Base-by-base conservation (phyloP, 2,329 filamentous ascomycete genomes). In the Ceratocystis destructans region DNA sequence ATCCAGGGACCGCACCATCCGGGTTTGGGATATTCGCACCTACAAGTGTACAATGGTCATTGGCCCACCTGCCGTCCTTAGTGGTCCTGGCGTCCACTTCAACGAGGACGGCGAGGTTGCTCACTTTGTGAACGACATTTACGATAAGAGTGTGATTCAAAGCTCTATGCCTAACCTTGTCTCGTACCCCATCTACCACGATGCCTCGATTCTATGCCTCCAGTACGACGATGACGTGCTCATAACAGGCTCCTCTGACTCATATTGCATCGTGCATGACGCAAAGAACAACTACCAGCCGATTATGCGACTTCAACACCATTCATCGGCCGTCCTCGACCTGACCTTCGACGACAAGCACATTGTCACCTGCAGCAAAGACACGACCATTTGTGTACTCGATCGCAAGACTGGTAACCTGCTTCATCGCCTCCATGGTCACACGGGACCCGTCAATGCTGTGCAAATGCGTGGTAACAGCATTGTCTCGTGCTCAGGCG, bases 291-390 rank as follows among this genome's bases (percentile, higher is more conserved):
- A 88, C 46, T 96, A 93, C 75, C 81, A 83, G 67, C 92, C 94
- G 0, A 84, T 96, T 68, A 86, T 84, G 62, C 87, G 90, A 41
- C 85, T 99, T 15, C 78, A 79, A 44, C 85, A 87, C 69, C 94
- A 99, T 77, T 84, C 83, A 5, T 90, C 90, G 3, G 93, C 94
- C 64, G 92, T 99, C 48, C 82, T 99, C 15, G 94, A 99, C 73
- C 86, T 99, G 8, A 93, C 90, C 70, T 93, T 99, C 70, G 91
- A 99, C 74, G 84, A 90, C 70, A 87, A 87, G 71, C 88, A 96
- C 76, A 96, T 99, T 72, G 88, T 97, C 63, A 96, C 93, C 4
- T 99, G 94, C 79, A 96, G 90, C 74, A 99, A 99, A 76, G 94
- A 99, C 76, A 86, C 87, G 50, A 92, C 83, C 69, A 96, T 99